Evolutionary conservation across 768 basidiomycete genomes (phyloP).

Genomic region (Chalciporus sphaerocephalus): DNA sequence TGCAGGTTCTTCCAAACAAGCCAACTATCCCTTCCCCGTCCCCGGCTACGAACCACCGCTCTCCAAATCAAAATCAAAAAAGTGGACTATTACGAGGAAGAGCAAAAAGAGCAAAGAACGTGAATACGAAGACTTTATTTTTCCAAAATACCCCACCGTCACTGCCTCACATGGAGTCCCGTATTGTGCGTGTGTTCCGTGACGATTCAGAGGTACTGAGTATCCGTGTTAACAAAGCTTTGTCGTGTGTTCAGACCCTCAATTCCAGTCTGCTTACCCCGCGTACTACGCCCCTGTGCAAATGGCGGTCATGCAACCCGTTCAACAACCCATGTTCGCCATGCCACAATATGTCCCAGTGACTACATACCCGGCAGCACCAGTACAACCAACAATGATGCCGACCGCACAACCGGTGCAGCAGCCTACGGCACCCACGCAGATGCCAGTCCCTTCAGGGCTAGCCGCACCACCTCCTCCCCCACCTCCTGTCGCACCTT

Average conservation of each 20-base stretch:
- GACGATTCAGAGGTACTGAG: neutral
- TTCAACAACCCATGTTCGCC: constrained; percentile 27
- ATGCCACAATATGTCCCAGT: constrained; percentile 31
- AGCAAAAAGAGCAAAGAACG: constrained; percentile 17
- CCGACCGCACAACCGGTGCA: constrained; percentile 2
- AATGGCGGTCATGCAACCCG: constrained; percentile 21
- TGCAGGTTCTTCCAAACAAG: constrained; percentile 19
- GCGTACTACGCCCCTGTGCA: constrained; percentile 28
- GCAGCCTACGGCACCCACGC: constrained; percentile 3
- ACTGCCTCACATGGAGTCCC: constrained; percentile 15
- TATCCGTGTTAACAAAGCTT: constrained; percentile 12
- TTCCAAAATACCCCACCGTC: constrained; percentile 13
- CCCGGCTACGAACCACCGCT: constrained; percentile 3
- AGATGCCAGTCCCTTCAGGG: constrained; percentile 14
- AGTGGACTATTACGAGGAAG: constrained; percentile 20
- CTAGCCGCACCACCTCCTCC: constrained; percentile 7
- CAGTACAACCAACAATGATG: constrained; percentile 12
- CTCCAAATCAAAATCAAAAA: constrained; percentile 6
- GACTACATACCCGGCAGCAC: constrained; percentile 15
- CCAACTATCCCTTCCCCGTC: constrained; percentile 15
- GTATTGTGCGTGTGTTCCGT: constrained; percentile 19
- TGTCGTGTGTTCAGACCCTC: constrained; percentile 21
- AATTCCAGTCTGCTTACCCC: constrained; percentile 21
- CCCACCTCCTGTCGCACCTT: constrained; percentile 1
- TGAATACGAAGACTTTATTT: constrained; percentile 16